These are phyloP conservation scores for Suillus paluster DNA, from an alignment of 768 basidiomycete species.

Conservation along the genomic window DNA sequence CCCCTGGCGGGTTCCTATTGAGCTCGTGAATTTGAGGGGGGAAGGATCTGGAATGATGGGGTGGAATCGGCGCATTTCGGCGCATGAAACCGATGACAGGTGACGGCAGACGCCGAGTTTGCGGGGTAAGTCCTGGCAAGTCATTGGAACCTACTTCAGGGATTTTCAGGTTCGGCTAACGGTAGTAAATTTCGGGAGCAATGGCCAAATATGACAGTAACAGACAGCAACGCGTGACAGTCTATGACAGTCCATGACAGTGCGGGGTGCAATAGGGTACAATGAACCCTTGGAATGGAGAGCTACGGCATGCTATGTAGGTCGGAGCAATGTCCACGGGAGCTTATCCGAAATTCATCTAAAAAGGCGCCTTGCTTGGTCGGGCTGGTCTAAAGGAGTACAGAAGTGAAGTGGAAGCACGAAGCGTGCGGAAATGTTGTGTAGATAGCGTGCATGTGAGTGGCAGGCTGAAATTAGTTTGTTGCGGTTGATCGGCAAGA, in stretches of 20 bases:
- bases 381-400: neutral
- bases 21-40: neutral
- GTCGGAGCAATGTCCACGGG: neutral
- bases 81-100: neutral
- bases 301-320: neutral
- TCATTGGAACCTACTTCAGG: too few relatives aligned
- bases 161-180: neutral
- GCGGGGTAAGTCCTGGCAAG: too few relatives aligned
- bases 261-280: neutral
- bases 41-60: neutral
- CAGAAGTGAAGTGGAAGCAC: neutral
- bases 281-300: too few relatives aligned
- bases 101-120: neutral
- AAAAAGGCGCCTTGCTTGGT: neutral
- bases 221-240: neutral
- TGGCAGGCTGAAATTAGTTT: neutral
- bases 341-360: neutral
- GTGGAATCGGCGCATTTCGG: neutral
- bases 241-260: neutral
- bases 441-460: neutral
- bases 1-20: neutral
- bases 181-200: neutral
- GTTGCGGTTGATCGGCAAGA: neutral
- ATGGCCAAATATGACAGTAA: neutral
- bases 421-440: neutral